Conservation (phyloP, 345 rosid species). For the Raphanus sativus region DNA sequence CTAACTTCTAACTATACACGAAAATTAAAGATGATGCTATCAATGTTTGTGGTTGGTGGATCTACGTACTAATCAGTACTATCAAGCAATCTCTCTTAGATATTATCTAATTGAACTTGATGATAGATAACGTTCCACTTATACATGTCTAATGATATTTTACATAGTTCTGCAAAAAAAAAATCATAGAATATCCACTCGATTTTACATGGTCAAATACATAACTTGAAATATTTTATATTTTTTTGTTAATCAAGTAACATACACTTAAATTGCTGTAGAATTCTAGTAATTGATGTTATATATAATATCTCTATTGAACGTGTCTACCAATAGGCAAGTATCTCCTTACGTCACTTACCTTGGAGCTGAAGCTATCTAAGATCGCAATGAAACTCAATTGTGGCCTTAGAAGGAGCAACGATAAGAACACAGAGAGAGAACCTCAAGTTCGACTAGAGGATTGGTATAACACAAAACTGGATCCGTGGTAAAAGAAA, state of each 20-base stretch:
- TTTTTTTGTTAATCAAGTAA: no score
- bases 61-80: background rate
- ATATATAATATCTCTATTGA: background rate
- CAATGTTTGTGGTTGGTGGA: background rate
- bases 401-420: background rate
- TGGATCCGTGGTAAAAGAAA: background rate
- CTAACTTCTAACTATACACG: background rate
- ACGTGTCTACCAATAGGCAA: background rate
- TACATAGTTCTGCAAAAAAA: background rate
- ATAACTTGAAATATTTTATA: no score
- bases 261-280: background rate
- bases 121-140: background rate
- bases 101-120: background rate
- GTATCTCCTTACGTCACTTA: background rate
- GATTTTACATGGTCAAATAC: no score
- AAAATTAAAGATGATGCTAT: background rate
- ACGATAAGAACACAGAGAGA: background rate
- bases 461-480: background rate
- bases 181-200: no score
- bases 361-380: conserved; percentile 13
- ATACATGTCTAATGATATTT: background rate
- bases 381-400: background rate
- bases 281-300: background rate
- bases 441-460: background rate
- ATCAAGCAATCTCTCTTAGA: background rate